Evolutionary conservation across 139 green algal genomes (phyloP).

Genomic region (Chlamydomonas sp.): DNA sequence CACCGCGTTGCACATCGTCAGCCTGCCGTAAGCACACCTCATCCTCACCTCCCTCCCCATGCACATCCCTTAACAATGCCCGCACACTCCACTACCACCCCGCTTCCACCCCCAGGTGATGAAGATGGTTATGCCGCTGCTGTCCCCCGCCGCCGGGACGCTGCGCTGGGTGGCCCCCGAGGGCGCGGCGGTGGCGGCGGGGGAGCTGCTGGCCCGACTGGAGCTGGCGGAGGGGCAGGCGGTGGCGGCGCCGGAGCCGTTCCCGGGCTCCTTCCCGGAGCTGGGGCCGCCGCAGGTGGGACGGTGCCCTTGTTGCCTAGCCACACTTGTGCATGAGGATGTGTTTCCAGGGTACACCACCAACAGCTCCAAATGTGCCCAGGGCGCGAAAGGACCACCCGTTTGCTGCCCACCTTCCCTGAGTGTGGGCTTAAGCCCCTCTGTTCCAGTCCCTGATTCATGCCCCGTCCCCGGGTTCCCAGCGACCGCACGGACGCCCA

Average conservation of each 20-base stretch:
- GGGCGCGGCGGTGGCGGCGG: constrained; percentile 74
- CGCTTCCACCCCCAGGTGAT: constrained; percentile 73
- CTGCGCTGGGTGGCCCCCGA: constrained; percentile 82
- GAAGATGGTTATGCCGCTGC: constrained; percentile 95
- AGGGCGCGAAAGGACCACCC: not conserved
- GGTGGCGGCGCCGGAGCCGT: constrained; percentile 63
- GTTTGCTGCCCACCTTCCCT: not conserved
- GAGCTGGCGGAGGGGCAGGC: constrained; percentile 74
- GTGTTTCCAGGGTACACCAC: no score
- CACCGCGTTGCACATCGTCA: no score
- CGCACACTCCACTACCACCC: not conserved
- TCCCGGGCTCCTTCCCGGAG: constrained; percentile 70
- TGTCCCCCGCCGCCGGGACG: constrained; percentile 75
- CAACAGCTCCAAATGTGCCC: no score
- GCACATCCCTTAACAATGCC: not conserved
- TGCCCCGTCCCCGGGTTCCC: constrained; percentile 26
- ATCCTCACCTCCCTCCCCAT: constrained; percentile 55
- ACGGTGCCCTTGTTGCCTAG: not conserved
- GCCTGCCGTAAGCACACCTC: no score
- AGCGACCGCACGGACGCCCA: constrained; percentile 45
- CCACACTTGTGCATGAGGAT: no score
- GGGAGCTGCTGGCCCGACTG: constrained; percentile 85
- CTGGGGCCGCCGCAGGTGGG: constrained; percentile 76
- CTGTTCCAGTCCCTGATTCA: not conserved
- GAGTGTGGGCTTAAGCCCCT: not conserved